These are phyloP conservation scores for Domatiomyces catenatus DNA, from an alignment of 2,329 filamentous ascomycete species.

Conservation along the genomic window DNA sequence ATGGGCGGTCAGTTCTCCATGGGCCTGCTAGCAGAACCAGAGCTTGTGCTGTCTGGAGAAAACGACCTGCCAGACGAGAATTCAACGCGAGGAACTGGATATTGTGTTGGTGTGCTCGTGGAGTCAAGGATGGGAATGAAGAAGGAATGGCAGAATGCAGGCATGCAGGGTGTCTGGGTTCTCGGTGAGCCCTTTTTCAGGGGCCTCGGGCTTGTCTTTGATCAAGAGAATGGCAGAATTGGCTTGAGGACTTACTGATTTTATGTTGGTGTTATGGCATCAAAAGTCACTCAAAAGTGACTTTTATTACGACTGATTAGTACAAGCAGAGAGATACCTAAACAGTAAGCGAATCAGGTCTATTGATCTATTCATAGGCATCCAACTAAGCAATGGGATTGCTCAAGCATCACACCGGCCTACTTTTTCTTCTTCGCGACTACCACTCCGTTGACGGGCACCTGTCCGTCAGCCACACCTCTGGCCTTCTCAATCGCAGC, in stretches of 20 bases:
- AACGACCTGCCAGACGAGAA: slow-evolving; percentile 2
- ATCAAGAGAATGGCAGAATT: slow-evolving; percentile 9
- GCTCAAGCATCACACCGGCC: not conserved
- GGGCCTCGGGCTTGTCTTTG: slow-evolving; percentile 13
- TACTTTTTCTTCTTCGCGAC: not conserved
- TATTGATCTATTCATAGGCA: not conserved
- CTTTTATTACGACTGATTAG: too few species aligned
- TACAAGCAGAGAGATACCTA: not conserved
- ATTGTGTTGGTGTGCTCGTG: slow-evolving; percentile 8
- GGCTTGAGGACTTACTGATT: slow-evolving; percentile 15
- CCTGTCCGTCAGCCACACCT: slow-evolving; percentile 10
- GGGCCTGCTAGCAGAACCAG: slow-evolving; percentile 6
- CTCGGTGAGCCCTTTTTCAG: slow-evolving; percentile 16
- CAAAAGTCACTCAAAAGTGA: too few species aligned
- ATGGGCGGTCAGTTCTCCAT: slow-evolving; percentile 13
- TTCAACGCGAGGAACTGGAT: slow-evolving; percentile 3
- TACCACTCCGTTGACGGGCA: not conserved
- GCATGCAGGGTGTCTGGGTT: slow-evolving; percentile 13
- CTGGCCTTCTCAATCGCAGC: slow-evolving; percentile 15
- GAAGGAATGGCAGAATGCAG: slow-evolving; percentile 6
- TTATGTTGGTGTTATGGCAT: not conserved
- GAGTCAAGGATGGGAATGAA: slow-evolving; percentile 4
- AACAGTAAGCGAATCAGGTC: not conserved
- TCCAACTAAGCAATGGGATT: not conserved
- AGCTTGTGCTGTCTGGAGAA: too few species aligned